These are phyloP conservation scores for Schizochytrium sp. DNA, from an alignment of 108 stramenopile genomes.

Conservation along the genomic window DNA sequence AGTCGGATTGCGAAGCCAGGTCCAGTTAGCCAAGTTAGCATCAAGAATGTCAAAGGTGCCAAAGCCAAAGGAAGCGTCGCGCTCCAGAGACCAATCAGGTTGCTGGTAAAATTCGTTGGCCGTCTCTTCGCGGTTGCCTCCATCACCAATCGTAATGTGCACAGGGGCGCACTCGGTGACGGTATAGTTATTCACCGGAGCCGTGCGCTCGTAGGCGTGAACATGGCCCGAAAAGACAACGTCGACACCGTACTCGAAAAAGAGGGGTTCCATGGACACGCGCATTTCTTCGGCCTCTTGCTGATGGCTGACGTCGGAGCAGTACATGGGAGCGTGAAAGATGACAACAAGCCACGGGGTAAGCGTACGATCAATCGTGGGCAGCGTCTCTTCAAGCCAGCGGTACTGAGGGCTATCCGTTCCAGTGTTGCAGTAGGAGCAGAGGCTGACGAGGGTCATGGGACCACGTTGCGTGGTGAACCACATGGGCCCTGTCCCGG, in stretches of 20 bases:
- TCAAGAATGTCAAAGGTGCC: constrained; percentile 64
- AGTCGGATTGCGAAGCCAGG: constrained; percentile 29
- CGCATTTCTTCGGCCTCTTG: constrained; percentile 31
- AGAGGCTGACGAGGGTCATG: background rate
- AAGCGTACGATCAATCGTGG: constrained; percentile 37
- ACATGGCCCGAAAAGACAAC: constrained; percentile 48
- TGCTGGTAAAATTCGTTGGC: background rate
- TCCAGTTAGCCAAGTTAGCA: constrained; percentile 57
- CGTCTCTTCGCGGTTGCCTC: constrained; percentile 63
- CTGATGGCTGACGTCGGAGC: constrained; percentile 43
- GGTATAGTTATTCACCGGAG: constrained; percentile 26
- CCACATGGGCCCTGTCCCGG: background rate
- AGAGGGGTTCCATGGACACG: constrained; percentile 35
- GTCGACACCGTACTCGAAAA: constrained; percentile 21
- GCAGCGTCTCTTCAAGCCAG: constrained; percentile 60
- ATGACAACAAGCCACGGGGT: constrained; percentile 43
- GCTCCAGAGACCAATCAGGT: constrained; percentile 57
- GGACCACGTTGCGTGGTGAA: background rate
- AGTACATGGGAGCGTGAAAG: constrained; percentile 44
- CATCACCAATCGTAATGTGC: constrained; percentile 82
- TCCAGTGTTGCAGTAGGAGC: constrained; percentile 22
- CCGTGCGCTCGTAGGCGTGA: constrained; percentile 50
- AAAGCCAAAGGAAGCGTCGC: constrained; percentile 75
- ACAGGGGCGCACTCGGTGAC: constrained; percentile 24
- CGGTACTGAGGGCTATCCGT: constrained; percentile 47